Evolutionary conservation across 768 basidiomycete genomes (phyloP).

Genomic region (Tremella fuciformis): DNA sequence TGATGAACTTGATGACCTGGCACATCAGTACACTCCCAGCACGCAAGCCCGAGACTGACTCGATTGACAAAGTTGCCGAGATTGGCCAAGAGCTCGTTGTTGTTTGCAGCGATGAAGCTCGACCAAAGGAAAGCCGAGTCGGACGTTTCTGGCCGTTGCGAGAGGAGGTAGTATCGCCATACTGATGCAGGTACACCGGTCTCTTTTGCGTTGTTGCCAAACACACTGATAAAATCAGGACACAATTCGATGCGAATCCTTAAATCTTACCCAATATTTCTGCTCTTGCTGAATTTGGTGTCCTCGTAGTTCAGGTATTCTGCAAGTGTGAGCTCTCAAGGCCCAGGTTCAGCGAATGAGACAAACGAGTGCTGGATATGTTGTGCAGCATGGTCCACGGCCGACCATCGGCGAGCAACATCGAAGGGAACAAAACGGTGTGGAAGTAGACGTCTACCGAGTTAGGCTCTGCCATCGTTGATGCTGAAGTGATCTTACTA

Average conservation of each 20-base stretch:
- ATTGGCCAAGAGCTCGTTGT: conserved; percentile 90
- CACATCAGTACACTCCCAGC: conserved; percentile 3
- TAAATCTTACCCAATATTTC: conserved; percentile 67
- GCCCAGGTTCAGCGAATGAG: neutral
- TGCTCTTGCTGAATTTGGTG: conserved; percentile 97
- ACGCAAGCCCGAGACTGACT: conserved; percentile 34
- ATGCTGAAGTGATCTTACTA: conserved; percentile 52
- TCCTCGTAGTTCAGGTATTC: conserved; percentile 98
- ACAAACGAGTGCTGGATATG: conserved; percentile 85
- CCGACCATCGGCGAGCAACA: conserved; percentile 81
- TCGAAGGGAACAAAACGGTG: conserved; percentile 88
- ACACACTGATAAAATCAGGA: conserved; percentile 58
- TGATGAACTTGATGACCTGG: conserved; percentile 76
- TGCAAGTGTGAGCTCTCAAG: conserved; percentile 45
- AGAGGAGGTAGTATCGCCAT: conserved; percentile 94
- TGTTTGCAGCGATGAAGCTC: conserved; percentile 88
- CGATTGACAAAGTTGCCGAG: conserved; percentile 99
- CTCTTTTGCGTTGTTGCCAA: conserved; percentile 88
- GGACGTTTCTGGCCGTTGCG: conserved; percentile 84
- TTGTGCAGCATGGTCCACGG: conserved; percentile 93
- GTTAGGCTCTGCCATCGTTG: conserved; percentile 1
- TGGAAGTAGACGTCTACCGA: conserved; percentile 79
- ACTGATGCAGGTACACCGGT: conserved; percentile 91
- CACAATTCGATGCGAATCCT: neutral
- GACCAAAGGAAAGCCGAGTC: conserved; percentile 97